phyloP scores from a whole-genome alignment of 2,329 filamentous ascomycete species.

The Helotiales sp. region DNA sequence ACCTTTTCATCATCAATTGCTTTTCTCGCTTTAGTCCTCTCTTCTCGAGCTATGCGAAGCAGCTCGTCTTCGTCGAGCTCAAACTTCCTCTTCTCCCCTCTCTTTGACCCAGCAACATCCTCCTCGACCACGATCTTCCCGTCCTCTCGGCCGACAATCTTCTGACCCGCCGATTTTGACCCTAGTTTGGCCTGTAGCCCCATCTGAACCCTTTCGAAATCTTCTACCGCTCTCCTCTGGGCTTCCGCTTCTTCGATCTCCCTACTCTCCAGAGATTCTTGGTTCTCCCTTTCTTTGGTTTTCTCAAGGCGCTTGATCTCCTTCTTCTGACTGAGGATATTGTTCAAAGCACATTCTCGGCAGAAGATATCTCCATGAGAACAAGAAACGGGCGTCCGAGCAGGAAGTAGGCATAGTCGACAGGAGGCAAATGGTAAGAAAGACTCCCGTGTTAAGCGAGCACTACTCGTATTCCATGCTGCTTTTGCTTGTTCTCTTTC shows the following conservation, averaged over 20 bases:
- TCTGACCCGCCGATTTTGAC: constrained; percentile 29
- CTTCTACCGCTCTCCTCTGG: constrained; percentile 66
- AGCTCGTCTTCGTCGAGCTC: constrained; percentile 78
- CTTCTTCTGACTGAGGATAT: constrained; percentile 87
- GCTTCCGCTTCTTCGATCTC: constrained; percentile 68
- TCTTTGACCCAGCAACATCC: constrained; percentile 33
- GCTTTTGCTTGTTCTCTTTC: constrained; percentile 81
- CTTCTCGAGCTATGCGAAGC: constrained; percentile 65
- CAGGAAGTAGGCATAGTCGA: constrained; percentile 79
- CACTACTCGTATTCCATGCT: constrained; percentile 78
- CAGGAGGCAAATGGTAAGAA: constrained; percentile 92
- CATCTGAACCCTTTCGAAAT: constrained; percentile 85
- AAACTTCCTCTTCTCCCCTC: constrained; percentile 70
- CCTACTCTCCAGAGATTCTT: constrained; percentile 61
- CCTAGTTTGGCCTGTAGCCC: constrained; percentile 50
- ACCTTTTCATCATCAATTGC: constrained; percentile 74
- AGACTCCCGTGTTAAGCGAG: constrained; percentile 85
- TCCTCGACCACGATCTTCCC: constrained; percentile 46
- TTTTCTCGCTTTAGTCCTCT: constrained; percentile 68
- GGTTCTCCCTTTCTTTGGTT: constrained; percentile 58
- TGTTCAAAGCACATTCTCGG: constrained; percentile 86
- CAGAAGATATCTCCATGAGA: constrained; percentile 88
- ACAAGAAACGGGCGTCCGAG: constrained; percentile 82
- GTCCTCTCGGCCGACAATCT: constrained; percentile 41
- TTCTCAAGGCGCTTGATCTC: constrained; percentile 83